Evolutionary conservation across 495 filamentous ascomycete genomes (phyloP), one percentile per base, ranked within the genome.

Genomic region (Aspergillus sclerotioniger): DNA sequence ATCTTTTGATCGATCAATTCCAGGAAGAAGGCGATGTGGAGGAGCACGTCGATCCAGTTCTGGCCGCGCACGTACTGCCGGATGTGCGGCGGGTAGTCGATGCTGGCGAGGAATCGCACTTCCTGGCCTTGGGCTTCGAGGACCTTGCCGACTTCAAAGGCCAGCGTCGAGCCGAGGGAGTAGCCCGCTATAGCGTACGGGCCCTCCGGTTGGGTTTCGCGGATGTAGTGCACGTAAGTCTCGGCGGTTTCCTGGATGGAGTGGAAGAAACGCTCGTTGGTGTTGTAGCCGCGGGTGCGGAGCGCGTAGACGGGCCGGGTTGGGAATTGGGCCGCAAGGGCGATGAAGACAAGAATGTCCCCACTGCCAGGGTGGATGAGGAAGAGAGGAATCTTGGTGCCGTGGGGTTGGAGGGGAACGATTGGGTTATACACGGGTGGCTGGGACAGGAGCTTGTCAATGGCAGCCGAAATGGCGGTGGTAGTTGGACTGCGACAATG

Each of bases 111-210:
- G 46, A 71, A 76, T 8, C 53, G 33, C 15, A 73, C 68, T 20
- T 57, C 51, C 16, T 72, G 68, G 1, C 69, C 67, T 16, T 65
- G 48, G 0, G 17, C 50, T 17, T 81, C 70, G 6, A 86, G 72
- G 2, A 60, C 12, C 62, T 84, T 85, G 20, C 71, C 63, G 3
- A 80, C 59, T 57, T 86, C 84, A 33, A 84, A 87, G 3, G 82
- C 79, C 8, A 84, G 46, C 68, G 83, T 80, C 0, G 60, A 57
- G 8, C 83, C 84, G 56, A 74, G 82, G 0, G 69, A 78, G 63
- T 84, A 87, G 3, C 84, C 83, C 0, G 78, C 79, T 3, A 87
- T 54, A 5, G 79, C 76, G 58, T 87, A 86, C 0, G 83, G 82
- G 3, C 84, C 83, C 0, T 64, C 16, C 0, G 82, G 82, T 61